Evolutionary conservation across 2,329 filamentous ascomycete species (phyloP).

Genomic region (Fusarium sarcochroum): DNA sequence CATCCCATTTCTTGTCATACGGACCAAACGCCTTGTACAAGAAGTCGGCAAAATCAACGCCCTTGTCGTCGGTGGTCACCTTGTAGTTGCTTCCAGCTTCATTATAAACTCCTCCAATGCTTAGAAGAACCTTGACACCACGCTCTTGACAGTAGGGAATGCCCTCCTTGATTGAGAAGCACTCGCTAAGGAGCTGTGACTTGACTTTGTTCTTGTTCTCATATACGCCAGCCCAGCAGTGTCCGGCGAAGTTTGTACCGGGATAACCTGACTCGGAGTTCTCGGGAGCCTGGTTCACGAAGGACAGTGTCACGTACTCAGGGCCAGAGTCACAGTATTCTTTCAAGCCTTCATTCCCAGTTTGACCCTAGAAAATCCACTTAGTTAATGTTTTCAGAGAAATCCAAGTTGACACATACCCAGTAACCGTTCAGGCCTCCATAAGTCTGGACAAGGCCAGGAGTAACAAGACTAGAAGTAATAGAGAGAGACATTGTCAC

Average conservation of each 20-base stretch:
- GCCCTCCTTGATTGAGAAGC: slow-evolving; percentile 55
- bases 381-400: not conserved
- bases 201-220: slow-evolving; percentile 40
- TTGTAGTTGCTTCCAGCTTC: slow-evolving; percentile 51
- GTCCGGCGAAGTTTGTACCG: slow-evolving; percentile 57
- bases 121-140: slow-evolving; percentile 60
- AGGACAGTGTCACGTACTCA: slow-evolving; percentile 56
- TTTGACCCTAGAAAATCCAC: slow-evolving; percentile 53
- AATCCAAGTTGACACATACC: slow-evolving; percentile 45
- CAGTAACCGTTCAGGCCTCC: slow-evolving; percentile 59
- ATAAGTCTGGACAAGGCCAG: slow-evolving; percentile 40
- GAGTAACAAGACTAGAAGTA: slow-evolving; percentile 25
- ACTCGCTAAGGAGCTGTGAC: slow-evolving; percentile 55
- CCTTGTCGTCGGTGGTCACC: slow-evolving; percentile 51
- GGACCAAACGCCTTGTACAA: slow-evolving; percentile 58
- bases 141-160: slow-evolving; percentile 58
- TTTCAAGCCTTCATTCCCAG: slow-evolving; percentile 50
- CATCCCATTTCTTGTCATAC: slow-evolving; percentile 48
- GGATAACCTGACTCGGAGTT: slow-evolving; percentile 54
- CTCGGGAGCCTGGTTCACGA: slow-evolving; percentile 57
- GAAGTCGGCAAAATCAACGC: slow-evolving; percentile 56
- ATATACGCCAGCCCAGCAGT: slow-evolving; percentile 53
- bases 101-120: slow-evolving; percentile 56
- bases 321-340: slow-evolving; percentile 56
- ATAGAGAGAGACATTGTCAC: slow-evolving; percentile 46